Conservation (phyloP, 2,329 filamentous ascomycete genomes). For the Alternaria sp. region DNA sequence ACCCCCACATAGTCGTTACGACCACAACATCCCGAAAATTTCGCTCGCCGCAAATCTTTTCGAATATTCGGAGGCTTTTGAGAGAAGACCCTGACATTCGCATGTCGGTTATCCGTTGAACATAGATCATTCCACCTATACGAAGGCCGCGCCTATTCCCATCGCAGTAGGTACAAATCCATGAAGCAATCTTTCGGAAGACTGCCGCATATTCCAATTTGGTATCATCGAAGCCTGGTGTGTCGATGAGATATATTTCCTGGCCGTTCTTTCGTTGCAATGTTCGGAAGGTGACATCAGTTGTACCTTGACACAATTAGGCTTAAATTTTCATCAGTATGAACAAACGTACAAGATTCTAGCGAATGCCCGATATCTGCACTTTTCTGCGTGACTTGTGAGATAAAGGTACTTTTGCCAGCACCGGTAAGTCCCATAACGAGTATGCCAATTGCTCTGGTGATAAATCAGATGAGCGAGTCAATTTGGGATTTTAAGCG, state of each 20-base stretch:
- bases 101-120: slow-evolving; percentile 57
- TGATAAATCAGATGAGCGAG: not conserved
- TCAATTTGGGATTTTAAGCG: not conserved
- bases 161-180: slow-evolving; percentile 48
- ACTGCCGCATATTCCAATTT: slow-evolving; percentile 54
- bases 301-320: slow-evolving; percentile 15
- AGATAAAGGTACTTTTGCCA: slow-evolving; percentile 54
- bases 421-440: slow-evolving; percentile 55
- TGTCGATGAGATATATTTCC: slow-evolving; percentile 52
- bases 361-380: slow-evolving; percentile 44
- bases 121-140: slow-evolving; percentile 56
- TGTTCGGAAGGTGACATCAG: slow-evolving; percentile 5
- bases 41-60: slow-evolving; percentile 55
- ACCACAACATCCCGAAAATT: slow-evolving; percentile 54
- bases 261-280: not conserved
- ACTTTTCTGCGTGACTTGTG: slow-evolving; percentile 11
- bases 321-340: not conserved
- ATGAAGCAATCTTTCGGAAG: slow-evolving; percentile 53
- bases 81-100: slow-evolving; percentile 53
- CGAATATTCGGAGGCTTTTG: slow-evolving; percentile 57
- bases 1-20: slow-evolving; percentile 56
- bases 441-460: slow-evolving; percentile 36
- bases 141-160: slow-evolving; percentile 29
- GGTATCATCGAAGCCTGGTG: slow-evolving; percentile 61
- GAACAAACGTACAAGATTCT: slow-evolving; percentile 22